Base-by-base conservation (phyloP, 495 filamentous ascomycete genomes). In the Xylaria scruposa region DNA sequence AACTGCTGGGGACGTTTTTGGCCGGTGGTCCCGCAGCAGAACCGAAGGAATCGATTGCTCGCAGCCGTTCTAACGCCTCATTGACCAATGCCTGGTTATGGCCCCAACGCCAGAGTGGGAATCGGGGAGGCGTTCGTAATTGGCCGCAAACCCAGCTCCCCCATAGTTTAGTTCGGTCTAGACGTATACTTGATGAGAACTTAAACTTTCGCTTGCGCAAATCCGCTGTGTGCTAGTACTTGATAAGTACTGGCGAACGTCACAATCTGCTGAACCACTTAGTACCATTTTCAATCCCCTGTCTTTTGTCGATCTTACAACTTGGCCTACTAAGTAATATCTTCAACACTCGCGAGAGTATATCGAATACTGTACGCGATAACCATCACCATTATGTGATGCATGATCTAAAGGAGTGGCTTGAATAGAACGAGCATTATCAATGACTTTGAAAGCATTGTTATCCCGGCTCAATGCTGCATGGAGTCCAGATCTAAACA, bases 201-300 rank as follows among this genome's bases (percentile, higher is more conserved):
- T 67, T 67, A 12, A 21, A 4, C 15, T 21, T 44, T 44, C 38
- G 8, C 19, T 2, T 67, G 19, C 17, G 31, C 15, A 8, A 56
- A 13, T 40, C n/a, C n/a, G n/a, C n/a, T n/a, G n/a, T 0, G 8
- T 4, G 21, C 19, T 67, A 2, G 65, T 67, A 67, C n/a, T 54
- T 31, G n/a, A 42, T 4, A 56, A 56, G 65, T 67, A 19, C 13
- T 60, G 3, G 33, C 24, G 46, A 36, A 56, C 49, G 44, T 67
- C 65, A 36, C 65, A 67, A 67, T 67, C 65, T 67, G 65, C 65
- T n/a, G 36, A 49, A n/a, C 12, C 65, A 51, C 33, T 51, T 49
- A 19, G 3, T 33, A 44, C 62, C 29, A 36, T 53, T 15, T 21
- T 10, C 44, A 19, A 38, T 10, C 46, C 47, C 64, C 15, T 40